phyloP scores from a whole-genome alignment of 306 rosid species.

The Fagus crenata region DNA sequence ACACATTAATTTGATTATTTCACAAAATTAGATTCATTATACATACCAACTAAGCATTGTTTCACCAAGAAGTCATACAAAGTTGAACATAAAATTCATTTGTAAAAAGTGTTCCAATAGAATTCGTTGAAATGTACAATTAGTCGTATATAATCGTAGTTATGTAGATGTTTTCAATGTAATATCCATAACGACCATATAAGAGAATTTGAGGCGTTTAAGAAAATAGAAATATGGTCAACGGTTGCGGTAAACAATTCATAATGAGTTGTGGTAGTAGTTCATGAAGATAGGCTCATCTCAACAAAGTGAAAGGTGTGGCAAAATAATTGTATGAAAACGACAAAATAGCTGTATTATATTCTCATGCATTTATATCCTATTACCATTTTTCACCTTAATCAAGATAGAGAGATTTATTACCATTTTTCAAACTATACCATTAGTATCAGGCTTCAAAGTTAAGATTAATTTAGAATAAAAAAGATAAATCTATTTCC shows the following conservation, averaged over 20 bases:
- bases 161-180: too few relatives aligned
- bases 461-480: too few relatives aligned
- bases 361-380: too few relatives aligned
- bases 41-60: too few relatives aligned
- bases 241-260: not conserved
- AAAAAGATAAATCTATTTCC: too few relatives aligned
- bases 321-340: not conserved
- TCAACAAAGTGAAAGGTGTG: conserved; percentile 9
- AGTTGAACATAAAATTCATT: too few relatives aligned
- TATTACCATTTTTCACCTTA: not conserved
- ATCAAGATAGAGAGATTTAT: not conserved
- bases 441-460: too few relatives aligned
- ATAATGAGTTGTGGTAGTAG: not conserved
- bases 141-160: too few relatives aligned
- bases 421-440: not conserved
- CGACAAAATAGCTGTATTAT: not conserved
- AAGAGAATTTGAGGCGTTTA: not conserved
- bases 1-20: not conserved
- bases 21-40: not conserved
- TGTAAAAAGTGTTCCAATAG: too few relatives aligned
- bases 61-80: too few relatives aligned
- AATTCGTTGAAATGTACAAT: too few relatives aligned
- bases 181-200: not conserved
- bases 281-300: not conserved
- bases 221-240: not conserved